Percentiles rank a stretch among this genome's conserved stretches.
These are phyloP conservation scores for Passiflora organensis DNA, from an alignment of 345 rosid genomes.

Conservation along the genomic window DNA sequence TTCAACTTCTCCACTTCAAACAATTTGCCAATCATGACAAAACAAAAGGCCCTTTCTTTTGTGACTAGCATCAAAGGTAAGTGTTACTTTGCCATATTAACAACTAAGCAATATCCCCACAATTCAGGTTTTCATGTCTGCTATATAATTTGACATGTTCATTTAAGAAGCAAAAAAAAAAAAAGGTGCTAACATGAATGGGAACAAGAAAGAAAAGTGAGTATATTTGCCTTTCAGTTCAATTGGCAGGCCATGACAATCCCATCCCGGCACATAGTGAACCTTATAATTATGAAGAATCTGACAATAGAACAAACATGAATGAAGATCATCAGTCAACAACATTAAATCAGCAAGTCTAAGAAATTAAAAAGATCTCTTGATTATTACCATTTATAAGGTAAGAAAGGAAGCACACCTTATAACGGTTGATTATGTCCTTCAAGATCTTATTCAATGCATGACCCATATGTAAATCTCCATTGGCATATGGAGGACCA, in stretches of 20 bases:
- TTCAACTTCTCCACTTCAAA: not conserved
- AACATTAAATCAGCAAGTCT: not conserved
- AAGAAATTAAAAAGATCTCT: no score
- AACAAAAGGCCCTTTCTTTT: no score
- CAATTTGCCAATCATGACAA: no score
- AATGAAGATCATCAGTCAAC: not conserved
- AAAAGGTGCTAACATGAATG: not conserved
- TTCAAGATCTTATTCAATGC: slow-evolving; percentile 94
- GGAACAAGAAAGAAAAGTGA: not conserved
- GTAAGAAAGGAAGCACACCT: slow-evolving; percentile 39
- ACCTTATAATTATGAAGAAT: slow-evolving; percentile 87
- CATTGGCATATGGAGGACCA: slow-evolving; percentile 98
- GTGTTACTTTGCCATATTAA: not conserved
- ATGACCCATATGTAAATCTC: slow-evolving; percentile 90
- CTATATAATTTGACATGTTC: no score
- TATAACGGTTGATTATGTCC: slow-evolving; percentile 90
- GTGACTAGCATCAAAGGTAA: not conserved
- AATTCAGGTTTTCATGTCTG: no score
- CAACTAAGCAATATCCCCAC: not conserved
- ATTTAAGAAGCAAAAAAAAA: not conserved
- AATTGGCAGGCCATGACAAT: slow-evolving; percentile 97
- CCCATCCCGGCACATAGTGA: slow-evolving; percentile 89
- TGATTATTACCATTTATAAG: not conserved
- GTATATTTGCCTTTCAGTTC: slow-evolving; percentile 83
- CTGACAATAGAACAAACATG: slow-evolving; percentile 34